Evolutionary conservation across 1,284 basidiomycete genomes (phyloP).

Genomic region (Leccinum pachyderme): DNA sequence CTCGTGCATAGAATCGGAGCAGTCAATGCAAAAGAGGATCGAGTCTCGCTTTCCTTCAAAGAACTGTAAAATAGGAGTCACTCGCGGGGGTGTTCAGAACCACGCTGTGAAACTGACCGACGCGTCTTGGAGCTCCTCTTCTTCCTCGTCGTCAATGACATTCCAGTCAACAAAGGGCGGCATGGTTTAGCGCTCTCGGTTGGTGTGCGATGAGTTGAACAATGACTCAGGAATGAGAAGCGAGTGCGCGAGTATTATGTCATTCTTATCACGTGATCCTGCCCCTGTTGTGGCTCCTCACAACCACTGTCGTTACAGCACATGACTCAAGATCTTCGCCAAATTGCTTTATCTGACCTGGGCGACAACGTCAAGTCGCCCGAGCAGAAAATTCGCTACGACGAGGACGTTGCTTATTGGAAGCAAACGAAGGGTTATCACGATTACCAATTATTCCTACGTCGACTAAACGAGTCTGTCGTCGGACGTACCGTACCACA

Average conservation of each 20-base stretch:
- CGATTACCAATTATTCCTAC: slow-evolving; percentile 72
- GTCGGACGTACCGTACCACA: slow-evolving; percentile 51
- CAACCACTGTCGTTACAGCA: too few relatives aligned
- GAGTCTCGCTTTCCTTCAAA: slow-evolving; percentile 78
- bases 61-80: slow-evolving; percentile 44
- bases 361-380: slow-evolving; percentile 35
- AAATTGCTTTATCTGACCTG: slow-evolving; percentile 39
- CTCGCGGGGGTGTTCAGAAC: neutral
- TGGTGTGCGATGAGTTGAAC: neutral
- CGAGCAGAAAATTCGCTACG: slow-evolving; percentile 57
- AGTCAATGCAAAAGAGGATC: slow-evolving; percentile 92
- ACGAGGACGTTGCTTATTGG: slow-evolving; percentile 71
- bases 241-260: slow-evolving; percentile 25
- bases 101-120: slow-evolving; percentile 41
- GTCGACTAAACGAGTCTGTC: slow-evolving; percentile 70
- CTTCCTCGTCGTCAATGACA: slow-evolving; percentile 69
- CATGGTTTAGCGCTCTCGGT: slow-evolving; percentile 33
- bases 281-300: neutral
- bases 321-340: slow-evolving; percentile 36
- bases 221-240: slow-evolving; percentile 4
- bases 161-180: slow-evolving; percentile 74
- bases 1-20: slow-evolving; percentile 84
- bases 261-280: slow-evolving; percentile 20
- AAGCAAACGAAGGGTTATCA: slow-evolving; percentile 64
- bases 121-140: slow-evolving; percentile 71